Conservation (phyloP, 1,139 yeast genomes). For the Pichia sp. region DNA sequence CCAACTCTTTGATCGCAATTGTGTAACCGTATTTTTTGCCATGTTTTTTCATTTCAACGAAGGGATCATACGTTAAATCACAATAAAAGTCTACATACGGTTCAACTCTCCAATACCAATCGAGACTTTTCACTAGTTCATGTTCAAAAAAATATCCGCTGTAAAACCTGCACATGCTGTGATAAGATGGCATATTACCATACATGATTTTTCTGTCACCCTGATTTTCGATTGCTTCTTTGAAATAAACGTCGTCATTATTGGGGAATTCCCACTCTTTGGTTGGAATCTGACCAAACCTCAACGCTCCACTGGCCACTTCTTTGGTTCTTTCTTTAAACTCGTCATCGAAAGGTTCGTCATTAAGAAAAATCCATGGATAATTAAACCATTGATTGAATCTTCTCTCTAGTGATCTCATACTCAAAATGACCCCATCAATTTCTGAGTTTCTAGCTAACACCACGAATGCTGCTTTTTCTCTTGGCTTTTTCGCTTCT, state of each 20-base stretch:
- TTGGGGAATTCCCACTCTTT: conserved; percentile 48
- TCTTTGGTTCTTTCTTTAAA: conserved; percentile 45
- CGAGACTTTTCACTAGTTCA: conserved; percentile 54
- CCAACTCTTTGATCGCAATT: conserved; percentile 63
- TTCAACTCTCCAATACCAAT: conserved; percentile 95
- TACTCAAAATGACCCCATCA: conserved; percentile 58
- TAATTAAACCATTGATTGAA: conserved; percentile 88
- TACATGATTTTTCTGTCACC: conserved; percentile 79
- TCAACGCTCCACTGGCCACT: conserved; percentile 49
- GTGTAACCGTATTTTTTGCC: conserved; percentile 81
- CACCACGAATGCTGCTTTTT: conserved; percentile 79
- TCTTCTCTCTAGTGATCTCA: conserved; percentile 69
- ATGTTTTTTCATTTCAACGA: conserved; percentile 60
- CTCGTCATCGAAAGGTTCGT: conserved; percentile 58
- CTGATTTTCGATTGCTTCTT: conserved; percentile 56
- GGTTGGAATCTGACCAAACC: conserved; percentile 50
- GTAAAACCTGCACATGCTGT: conserved; percentile 63
- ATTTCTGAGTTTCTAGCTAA: conserved; percentile 72
- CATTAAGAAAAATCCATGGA: conserved; percentile 83
- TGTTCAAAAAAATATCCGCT: conserved; percentile 74
- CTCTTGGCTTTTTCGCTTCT: conserved; percentile 29
- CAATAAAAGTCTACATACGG: conserved; percentile 86
- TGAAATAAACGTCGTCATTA: conserved; percentile 29
- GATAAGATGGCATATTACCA: conserved; percentile 71
- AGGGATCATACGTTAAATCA: conserved; percentile 88